These are phyloP conservation scores for Colletotrichum chrysophilum DNA, from an alignment of 2,329 filamentous ascomycete genomes.

Conservation along the genomic window DNA sequence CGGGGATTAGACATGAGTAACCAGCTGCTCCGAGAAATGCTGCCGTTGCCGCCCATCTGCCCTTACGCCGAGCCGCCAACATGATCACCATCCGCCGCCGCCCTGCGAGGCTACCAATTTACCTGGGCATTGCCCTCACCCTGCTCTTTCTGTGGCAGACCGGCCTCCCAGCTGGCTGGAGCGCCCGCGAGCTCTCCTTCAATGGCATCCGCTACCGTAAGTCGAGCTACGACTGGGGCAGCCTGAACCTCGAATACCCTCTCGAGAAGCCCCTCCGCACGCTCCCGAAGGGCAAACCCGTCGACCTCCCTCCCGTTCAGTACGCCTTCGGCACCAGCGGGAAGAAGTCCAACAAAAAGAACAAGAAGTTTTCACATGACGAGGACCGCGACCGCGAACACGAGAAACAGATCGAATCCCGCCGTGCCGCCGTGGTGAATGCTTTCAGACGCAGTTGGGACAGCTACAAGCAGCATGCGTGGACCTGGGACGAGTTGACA, in stretches of 20 bases:
- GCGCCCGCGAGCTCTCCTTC: background rate
- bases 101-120: constrained; percentile 16
- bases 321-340: constrained; percentile 32
- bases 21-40: constrained; percentile 16
- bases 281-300: constrained; percentile 39
- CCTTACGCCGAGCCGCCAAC: constrained; percentile 15
- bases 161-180: constrained; percentile 7
- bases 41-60: constrained; percentile 3
- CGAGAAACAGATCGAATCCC: constrained; percentile 28
- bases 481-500: constrained; percentile 61
- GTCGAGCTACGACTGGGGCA: constrained; percentile 42
- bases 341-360: background rate
- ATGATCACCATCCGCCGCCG: constrained; percentile 24
- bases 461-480: constrained; percentile 59
- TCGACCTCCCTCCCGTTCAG: constrained; percentile 27
- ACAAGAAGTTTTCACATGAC: constrained; percentile 36
- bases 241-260: constrained; percentile 35
- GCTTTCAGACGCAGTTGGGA: constrained; percentile 53
- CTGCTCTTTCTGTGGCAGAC: constrained; percentile 13
- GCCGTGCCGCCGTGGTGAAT: constrained; percentile 41
- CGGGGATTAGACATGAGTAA: constrained; percentile 12
- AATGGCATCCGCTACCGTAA: constrained; percentile 19
- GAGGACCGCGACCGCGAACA: constrained; percentile 27
- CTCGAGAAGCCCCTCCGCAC: constrained; percentile 33
- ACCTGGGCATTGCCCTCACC: constrained; percentile 12